Percentiles rank a stretch among this genome's conserved stretches.
These are phyloP conservation scores for Arthrobotrys musiformis DNA, from an alignment of 2,329 filamentous ascomycete species.

Conservation along the genomic window DNA sequence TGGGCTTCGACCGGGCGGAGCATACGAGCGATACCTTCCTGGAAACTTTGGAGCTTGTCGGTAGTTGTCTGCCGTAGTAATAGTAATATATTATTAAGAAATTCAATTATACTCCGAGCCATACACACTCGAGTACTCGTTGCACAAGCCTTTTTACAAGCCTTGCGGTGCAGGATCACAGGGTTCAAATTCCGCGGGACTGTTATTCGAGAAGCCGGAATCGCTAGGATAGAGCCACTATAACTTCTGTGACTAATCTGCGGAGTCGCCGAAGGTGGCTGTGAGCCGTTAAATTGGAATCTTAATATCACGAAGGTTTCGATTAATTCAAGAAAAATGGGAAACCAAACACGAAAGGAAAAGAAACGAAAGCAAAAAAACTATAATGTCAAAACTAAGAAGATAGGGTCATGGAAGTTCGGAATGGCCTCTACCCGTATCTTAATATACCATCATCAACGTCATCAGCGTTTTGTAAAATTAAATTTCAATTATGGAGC, in stretches of 20 bases:
- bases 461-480: slow-evolving; percentile 9
- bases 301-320: background rate
- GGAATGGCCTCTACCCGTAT: slow-evolving; percentile 3
- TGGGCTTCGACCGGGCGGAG: slow-evolving; percentile 67
- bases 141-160: background rate
- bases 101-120: background rate
- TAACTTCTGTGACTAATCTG: slow-evolving; percentile 7
- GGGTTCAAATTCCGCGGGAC: background rate
- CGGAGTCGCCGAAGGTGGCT: slow-evolving; percentile 36
- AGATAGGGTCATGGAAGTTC: background rate
- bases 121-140: too few species aligned
- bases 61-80: slow-evolving; percentile 64
- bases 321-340: background rate
- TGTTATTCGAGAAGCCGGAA: slow-evolving; percentile 2
- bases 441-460: slow-evolving; percentile 10
- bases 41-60: slow-evolving; percentile 71
- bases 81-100: slow-evolving; percentile 18
- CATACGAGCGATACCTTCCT: slow-evolving; percentile 49
- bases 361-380: too few species aligned
- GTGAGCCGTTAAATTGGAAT: slow-evolving; percentile 22
- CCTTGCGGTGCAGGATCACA: slow-evolving; percentile 3
- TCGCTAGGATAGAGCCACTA: slow-evolving; percentile 25
- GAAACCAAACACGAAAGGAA: background rate
- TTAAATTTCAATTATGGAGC: slow-evolving; percentile 7
- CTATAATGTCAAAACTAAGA: background rate